These are phyloP conservation scores for Hortaea werneckii DNA, from an alignment of 2,329 filamentous ascomycete species.

Conservation along the genomic window DNA sequence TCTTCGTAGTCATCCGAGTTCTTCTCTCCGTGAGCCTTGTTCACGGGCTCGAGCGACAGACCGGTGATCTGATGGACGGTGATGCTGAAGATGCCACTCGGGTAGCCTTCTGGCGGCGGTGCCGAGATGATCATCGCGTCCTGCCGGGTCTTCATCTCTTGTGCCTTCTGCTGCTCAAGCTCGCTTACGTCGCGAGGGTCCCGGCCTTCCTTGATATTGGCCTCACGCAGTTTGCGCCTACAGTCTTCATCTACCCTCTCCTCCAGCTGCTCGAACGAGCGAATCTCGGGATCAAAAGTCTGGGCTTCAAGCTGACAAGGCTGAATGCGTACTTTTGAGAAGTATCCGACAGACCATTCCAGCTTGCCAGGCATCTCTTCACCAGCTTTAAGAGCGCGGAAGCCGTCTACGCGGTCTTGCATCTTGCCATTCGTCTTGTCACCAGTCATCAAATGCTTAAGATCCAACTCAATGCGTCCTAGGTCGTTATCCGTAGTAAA, in stretches of 20 bases:
- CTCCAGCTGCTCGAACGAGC: constrained; percentile 48
- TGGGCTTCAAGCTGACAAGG: constrained; percentile 52
- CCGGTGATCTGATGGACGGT: constrained; percentile 66
- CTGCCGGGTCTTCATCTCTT: constrained; percentile 49
- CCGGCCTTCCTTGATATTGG: constrained; percentile 32
- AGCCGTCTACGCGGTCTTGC: constrained; percentile 53
- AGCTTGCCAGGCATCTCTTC: constrained; percentile 60
- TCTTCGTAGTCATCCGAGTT: constrained; percentile 42
- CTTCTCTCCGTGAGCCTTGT: constrained; percentile 42
- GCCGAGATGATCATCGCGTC: constrained; percentile 59
- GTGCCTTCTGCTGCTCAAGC: constrained; percentile 55
- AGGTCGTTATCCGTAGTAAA: constrained; percentile 64
- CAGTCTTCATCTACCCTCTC: constrained; percentile 45
- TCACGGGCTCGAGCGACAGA: constrained; percentile 50
- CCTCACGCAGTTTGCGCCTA: constrained; percentile 56
- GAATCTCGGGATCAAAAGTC: constrained; percentile 48
- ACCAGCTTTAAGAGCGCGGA: constrained; percentile 53
- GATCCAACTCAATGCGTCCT: constrained; percentile 58
- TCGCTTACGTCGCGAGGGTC: constrained; percentile 34
- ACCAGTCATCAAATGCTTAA: constrained; percentile 55
- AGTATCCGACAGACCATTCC: constrained; percentile 63
- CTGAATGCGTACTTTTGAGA: constrained; percentile 55
- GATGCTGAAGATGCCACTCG: constrained; percentile 57
- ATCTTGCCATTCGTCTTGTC: constrained; percentile 51
- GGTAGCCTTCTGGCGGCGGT: constrained; percentile 51